A percentile compares a stretch with the other conserved stretches of the same genome.
Conservation (phyloP, 306 rosid species). For the Glycine latifolia region DNA sequence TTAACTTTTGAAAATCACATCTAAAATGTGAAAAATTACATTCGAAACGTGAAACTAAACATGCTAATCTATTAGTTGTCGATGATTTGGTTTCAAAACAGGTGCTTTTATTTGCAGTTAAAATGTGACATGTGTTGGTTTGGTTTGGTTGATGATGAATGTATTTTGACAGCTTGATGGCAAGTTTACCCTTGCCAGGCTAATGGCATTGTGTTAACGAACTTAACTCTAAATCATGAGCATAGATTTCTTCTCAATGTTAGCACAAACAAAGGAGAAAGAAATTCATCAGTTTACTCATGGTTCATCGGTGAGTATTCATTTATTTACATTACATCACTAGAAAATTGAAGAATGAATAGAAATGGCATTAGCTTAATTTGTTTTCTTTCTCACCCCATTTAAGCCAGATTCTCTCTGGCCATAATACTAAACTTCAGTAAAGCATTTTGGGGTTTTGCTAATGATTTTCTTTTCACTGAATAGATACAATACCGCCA, state of each 20-base stretch:
- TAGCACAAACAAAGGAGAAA: slow-evolving; percentile 54
- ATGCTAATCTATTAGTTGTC: neutral
- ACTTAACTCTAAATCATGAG: slow-evolving; percentile 56
- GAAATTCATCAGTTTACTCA: slow-evolving; percentile 61
- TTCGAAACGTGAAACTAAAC: too few species aligned
- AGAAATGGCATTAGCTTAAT: slow-evolving; percentile 13
- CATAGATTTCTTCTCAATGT: slow-evolving; percentile 64
- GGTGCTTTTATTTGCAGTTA: neutral
- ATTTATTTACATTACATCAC: neutral
- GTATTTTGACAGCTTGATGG: slow-evolving; percentile 65
- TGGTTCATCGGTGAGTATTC: slow-evolving; percentile 70
- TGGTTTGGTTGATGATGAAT: neutral
- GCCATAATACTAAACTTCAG: slow-evolving; percentile 7
- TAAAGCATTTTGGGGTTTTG: neutral
- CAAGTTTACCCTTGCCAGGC: slow-evolving; percentile 54
- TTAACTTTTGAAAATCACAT: too few species aligned
- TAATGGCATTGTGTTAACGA: slow-evolving; percentile 46
- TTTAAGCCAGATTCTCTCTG: slow-evolving; percentile 2
- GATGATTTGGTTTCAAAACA: neutral
- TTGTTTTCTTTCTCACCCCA: neutral
- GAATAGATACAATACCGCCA: slow-evolving; percentile 66
- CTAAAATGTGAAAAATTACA: too few species aligned
- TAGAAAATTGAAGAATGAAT: neutral
- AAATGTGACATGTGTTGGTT: too few species aligned
- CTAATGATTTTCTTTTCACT: slow-evolving; percentile 12